These are phyloP conservation scores for Chlorencoelia australis DNA, from an alignment of 2,329 filamentous ascomycete species.

Conservation along the genomic window DNA sequence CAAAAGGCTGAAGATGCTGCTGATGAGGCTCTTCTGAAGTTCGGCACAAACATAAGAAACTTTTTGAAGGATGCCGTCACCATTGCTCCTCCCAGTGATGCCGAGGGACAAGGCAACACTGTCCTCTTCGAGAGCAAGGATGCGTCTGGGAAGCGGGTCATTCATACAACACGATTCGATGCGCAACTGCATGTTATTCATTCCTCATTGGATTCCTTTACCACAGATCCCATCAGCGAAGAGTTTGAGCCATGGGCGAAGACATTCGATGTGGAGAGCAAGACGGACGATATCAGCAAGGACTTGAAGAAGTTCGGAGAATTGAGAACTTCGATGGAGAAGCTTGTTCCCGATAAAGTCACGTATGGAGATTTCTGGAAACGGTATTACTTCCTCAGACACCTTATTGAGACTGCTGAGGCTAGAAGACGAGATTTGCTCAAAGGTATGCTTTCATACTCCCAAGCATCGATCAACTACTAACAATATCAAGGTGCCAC, in stretches of 20 bases:
- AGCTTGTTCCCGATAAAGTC: slow-evolving; percentile 85
- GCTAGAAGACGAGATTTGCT: slow-evolving; percentile 78
- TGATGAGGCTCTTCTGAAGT: slow-evolving; percentile 86
- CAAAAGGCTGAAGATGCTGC: slow-evolving; percentile 91
- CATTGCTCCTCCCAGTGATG: slow-evolving; percentile 61
- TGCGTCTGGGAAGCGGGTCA: slow-evolving; percentile 78
- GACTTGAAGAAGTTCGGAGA: slow-evolving; percentile 84
- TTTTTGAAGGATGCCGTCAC: slow-evolving; percentile 86
- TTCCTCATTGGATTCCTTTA: slow-evolving; percentile 71
- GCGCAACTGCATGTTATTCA: slow-evolving; percentile 95
- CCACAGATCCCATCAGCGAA: slow-evolving; percentile 64
- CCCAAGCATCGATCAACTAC: slow-evolving; percentile 9
- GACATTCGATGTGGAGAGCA: slow-evolving; percentile 69
- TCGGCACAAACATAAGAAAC: slow-evolving; percentile 79
- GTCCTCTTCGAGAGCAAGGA: slow-evolving; percentile 94
- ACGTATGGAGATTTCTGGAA: slow-evolving; percentile 86
- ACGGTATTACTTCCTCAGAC: slow-evolving; percentile 88
- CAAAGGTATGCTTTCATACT: slow-evolving; percentile 53
- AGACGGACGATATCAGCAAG: slow-evolving; percentile 71
- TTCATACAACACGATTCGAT: slow-evolving; percentile 89
- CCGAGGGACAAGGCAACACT: slow-evolving; percentile 41
- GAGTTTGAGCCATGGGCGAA: slow-evolving; percentile 67
- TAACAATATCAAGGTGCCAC: slow-evolving; percentile 34
- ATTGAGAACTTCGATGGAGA: slow-evolving; percentile 83
- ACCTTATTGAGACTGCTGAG: slow-evolving; percentile 90